phyloP scores from a whole-genome alignment of 345 rosid genomes.

The Brassica incana region DNA sequence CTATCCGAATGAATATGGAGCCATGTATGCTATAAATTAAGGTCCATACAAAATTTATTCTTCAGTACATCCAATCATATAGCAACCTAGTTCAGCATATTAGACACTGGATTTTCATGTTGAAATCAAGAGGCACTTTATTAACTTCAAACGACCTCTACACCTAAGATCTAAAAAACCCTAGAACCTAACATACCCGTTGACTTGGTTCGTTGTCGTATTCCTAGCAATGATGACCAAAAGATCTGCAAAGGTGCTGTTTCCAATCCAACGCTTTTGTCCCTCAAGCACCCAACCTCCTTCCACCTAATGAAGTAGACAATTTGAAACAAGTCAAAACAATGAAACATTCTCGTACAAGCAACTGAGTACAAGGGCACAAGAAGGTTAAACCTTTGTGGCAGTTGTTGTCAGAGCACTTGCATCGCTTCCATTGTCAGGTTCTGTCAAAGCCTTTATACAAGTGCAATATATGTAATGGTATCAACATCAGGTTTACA shows the following conservation, averaged over 20 bases:
- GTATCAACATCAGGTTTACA: conserved; percentile 18
- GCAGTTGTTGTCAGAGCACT: conserved; percentile 80
- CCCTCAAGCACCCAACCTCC: conserved; percentile 94
- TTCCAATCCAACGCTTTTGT: conserved; percentile 98
- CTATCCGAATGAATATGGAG: neutral
- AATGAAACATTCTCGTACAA: conserved; percentile 9
- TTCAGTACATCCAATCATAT: conserved; percentile 1
- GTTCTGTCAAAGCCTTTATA: conserved; percentile 87
- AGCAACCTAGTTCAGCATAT: neutral
- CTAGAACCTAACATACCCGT: conserved; percentile 57
- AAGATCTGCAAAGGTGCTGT: conserved; percentile 92
- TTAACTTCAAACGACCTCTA: conserved; percentile 6
- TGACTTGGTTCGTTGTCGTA: conserved; percentile 74
- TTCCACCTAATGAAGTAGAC: conserved; percentile 52
- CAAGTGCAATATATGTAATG: conserved; percentile 12
- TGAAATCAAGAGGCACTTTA: conserved; percentile 14
- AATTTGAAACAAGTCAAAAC: conserved; percentile 8
- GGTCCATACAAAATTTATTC: neutral
- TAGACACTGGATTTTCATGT: neutral
- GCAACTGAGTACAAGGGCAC: conserved; percentile 18
- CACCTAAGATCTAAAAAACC: conserved; percentile 18
- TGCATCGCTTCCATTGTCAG: conserved; percentile 97
- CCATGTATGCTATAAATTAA: neutral
- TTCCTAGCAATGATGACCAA: conserved; percentile 81
- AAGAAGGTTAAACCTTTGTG: conserved; percentile 55